Evolutionary conservation across 2,329 filamentous ascomycete genomes (phyloP), one percentile per base, ranked within the genome.

Genomic region (Paramyrothecium sp.): DNA sequence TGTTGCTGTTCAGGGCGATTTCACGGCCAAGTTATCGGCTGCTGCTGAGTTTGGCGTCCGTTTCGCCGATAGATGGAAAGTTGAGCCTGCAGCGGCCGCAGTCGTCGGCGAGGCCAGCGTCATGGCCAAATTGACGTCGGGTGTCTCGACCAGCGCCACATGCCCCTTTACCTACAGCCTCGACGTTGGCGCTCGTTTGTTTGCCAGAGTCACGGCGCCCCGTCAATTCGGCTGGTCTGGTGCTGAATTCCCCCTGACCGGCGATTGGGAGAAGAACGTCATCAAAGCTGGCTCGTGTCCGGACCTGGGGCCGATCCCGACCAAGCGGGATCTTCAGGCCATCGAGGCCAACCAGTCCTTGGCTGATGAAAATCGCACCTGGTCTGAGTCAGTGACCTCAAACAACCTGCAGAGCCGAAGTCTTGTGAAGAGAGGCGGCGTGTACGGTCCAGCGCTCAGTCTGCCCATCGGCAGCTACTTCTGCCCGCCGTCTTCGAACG

Each of bases 101-200:
- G 10, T 51, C 16, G 48, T 26, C 19, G 48, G 19, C 48, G 48
- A 51, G n/a, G 22, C 19, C 16, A 22, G 22, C 7, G 48, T 51
- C n/a, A 26, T 22, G 48, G 44, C 61, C 53, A 56, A 61, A 46
- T 44, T 63, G 7, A 19, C 17, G 7, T 59, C 61, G n/a, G 62
- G 61, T 51, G 20, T 57, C 38, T 61, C 57, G 10, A 66, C 58
- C 49, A 53, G 26, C 22, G 62, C 52, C 17, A 55, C 59, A 16
- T 66, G 63, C 46, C 63, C 64, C 22, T 66, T 65, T 49, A 63
- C 61, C 1, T 65, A 58, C 22, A 61, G 62, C 8, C 48, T 67
- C 38, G 63, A 66, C 33, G 61, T 61, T 34, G 64, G 64, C 26
- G 61, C 60, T 11, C 57, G 56, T 20, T 52, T 67, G 16, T 66